Evolutionary conservation across 768 basidiomycete species (phyloP).

Genomic region (Russula brevipes): DNA sequence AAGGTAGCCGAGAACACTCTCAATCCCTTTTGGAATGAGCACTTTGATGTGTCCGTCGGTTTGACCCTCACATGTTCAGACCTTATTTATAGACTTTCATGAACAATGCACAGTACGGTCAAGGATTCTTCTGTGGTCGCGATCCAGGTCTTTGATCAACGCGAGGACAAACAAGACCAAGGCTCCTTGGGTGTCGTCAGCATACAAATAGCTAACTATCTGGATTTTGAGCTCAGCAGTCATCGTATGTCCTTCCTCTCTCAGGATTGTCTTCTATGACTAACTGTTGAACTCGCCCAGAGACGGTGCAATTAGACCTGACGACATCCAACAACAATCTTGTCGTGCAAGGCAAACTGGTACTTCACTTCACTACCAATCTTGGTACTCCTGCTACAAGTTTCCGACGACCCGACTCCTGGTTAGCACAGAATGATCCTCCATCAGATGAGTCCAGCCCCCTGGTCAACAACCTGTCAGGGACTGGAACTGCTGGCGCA

Average conservation of each 20-base stretch:
- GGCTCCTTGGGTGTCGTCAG: slow-evolving; percentile 98
- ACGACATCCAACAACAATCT: slow-evolving; percentile 98
- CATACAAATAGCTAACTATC: slow-evolving; percentile 80
- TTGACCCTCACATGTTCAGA: background rate
- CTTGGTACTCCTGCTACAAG: slow-evolving; percentile 78
- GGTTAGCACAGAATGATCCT: slow-evolving; percentile 43
- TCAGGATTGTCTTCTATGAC: background rate
- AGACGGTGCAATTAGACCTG: slow-evolving; percentile 94
- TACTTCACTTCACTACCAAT: slow-evolving; percentile 93
- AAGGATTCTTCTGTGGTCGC: slow-evolving; percentile 98
- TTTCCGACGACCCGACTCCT: slow-evolving; percentile 63
- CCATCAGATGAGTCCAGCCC: slow-evolving; percentile 52
- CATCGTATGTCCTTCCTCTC: slow-evolving; percentile 60
- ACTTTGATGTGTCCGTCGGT: slow-evolving; percentile 84
- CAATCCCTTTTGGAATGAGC: slow-evolving; percentile 97
- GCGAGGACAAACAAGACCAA: slow-evolving; percentile 97
- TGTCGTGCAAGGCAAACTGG: slow-evolving; percentile 95
- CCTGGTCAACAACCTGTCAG: slow-evolving; percentile 45
- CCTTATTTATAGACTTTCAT: slow-evolving; percentile 11
- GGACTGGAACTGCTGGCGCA: slow-evolving; percentile 34
- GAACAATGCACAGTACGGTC: slow-evolving; percentile 57
- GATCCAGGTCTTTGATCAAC: slow-evolving; percentile 98
- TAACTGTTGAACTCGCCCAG: slow-evolving; percentile 30
- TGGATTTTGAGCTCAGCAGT: slow-evolving; percentile 90
- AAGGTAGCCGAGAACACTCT: slow-evolving; percentile 94